Conservation (phyloP, 352 stramenopile species). For the Globisporangium spiculum region DNA sequence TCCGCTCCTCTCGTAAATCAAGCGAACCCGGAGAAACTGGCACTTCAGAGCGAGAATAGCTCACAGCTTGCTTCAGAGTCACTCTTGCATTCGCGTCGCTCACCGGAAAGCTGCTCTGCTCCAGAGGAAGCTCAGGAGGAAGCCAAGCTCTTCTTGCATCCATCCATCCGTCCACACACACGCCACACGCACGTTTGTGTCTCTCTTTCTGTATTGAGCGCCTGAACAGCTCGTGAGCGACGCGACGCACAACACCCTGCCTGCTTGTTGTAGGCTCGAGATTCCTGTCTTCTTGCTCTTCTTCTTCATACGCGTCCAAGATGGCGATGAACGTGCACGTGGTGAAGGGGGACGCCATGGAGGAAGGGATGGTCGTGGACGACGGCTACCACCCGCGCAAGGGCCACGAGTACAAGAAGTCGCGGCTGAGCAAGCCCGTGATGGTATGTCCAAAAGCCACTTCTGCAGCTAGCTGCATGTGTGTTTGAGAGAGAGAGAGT, state of each 20-base stretch:
- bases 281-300: neutral
- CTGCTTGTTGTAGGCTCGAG: neutral
- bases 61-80: neutral
- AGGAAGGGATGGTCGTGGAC: neutral
- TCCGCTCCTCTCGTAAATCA: neutral
- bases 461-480: neutral
- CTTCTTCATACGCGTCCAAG: conserved; percentile 1
- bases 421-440: conserved; percentile 16
- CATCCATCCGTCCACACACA: neutral
- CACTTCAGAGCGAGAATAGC: neutral
- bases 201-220: neutral
- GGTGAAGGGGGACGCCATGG: neutral
- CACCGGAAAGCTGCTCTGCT: neutral
- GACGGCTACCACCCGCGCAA: conserved; percentile 17
- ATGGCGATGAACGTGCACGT: conserved; percentile 12
- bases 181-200: neutral
- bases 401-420: conserved; percentile 13
- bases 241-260: conserved; percentile 7
- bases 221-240: conserved; percentile 8
- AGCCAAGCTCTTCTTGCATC: neutral
- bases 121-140: neutral
- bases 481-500: neutral
- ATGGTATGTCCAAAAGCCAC: conserved; percentile 4
- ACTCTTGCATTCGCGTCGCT: neutral
- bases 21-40: neutral